These are phyloP conservation scores for Phytophthora podocarpi DNA, from an alignment of 352 stramenopile species.

Conservation along the genomic window DNA sequence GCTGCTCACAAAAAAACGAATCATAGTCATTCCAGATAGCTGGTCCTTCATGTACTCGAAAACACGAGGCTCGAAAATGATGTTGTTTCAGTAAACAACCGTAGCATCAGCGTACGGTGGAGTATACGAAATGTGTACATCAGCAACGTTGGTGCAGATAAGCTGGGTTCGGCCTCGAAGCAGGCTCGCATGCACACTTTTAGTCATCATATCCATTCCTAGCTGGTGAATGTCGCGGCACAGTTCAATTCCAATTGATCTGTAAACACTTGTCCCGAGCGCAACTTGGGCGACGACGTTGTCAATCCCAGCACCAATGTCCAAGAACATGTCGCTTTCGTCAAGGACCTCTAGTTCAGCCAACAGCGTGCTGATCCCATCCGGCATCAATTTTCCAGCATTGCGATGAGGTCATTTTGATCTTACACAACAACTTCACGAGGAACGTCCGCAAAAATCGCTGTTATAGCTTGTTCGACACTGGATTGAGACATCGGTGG, in stretches of 20 bases:
- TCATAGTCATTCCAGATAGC: neutral
- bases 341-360: neutral
- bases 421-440: neutral
- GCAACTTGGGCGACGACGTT: constrained; percentile 8
- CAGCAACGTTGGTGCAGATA: too few species aligned
- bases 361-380: neutral
- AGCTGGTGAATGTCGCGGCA: too few species aligned
- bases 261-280: neutral
- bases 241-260: constrained; percentile 10
- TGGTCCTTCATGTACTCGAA: constrained; percentile 7
- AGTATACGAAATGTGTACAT: neutral
- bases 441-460: neutral
- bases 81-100: neutral
- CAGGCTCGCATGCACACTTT: too few species aligned
- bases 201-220: neutral
- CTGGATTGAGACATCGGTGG: neutral
- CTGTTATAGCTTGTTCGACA: neutral
- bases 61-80: neutral
- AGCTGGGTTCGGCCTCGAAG: too few species aligned
- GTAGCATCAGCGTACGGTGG: neutral
- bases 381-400: constrained; percentile 2
- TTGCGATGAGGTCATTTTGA: neutral
- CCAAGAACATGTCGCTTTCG: neutral
- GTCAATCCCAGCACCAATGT: neutral
- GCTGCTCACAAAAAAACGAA: constrained; percentile 2